These are phyloP conservation scores for Eucalyptus erythrocorys DNA, from an alignment of 345 rosid species.

Conservation along the genomic window DNA sequence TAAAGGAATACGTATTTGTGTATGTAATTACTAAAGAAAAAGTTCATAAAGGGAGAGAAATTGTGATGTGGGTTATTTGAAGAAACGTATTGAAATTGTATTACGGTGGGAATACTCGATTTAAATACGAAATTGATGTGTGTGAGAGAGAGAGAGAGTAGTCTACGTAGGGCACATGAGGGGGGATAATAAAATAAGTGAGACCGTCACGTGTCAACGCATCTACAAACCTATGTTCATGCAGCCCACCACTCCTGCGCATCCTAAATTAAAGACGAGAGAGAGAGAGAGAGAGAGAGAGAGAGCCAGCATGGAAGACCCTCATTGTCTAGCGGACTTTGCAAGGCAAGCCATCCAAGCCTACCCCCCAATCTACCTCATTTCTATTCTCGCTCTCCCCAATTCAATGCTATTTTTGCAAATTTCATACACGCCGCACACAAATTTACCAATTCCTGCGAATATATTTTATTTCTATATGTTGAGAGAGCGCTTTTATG, in stretches of 20 bases:
- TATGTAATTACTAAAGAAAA: neutral
- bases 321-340: neutral
- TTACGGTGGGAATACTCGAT: neutral
- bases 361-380: neutral
- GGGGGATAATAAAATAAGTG: neutral
- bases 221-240: constrained; percentile 2
- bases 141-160: neutral
- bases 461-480: neutral
- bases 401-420: neutral
- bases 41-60: neutral
- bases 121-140: neutral
- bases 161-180: neutral
- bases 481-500: neutral
- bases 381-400: neutral
- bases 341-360: neutral
- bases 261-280: neutral
- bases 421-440: neutral
- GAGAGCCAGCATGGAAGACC: neutral
- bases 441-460: neutral
- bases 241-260: constrained; percentile 12
- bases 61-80: neutral
- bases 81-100: neutral
- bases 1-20: neutral
- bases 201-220: constrained; percentile 30
- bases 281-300: neutral